Evolutionary conservation across 2,329 filamentous ascomycete species (phyloP), one percentile per base, ranked within the genome.

Genomic region (Hypoxylon rubiginosum): DNA sequence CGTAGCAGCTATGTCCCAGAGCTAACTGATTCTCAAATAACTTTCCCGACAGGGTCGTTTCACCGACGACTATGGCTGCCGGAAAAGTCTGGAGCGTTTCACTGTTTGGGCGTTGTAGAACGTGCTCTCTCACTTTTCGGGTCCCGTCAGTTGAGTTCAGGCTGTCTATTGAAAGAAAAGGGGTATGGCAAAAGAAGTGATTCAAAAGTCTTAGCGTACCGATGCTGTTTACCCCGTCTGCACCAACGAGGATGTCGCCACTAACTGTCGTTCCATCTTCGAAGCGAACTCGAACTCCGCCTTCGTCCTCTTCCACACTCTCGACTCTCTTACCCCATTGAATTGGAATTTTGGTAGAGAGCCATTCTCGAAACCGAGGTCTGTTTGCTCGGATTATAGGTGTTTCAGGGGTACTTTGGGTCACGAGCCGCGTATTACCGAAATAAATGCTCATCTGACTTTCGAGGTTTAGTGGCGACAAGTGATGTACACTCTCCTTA

Each of bases 201-300:
- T 49, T 21, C 2, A 36, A 13, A 46, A 32, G 15, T 15, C 49
- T 32, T 45, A 11, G 64, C 67, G 13, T 66, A 72, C 73, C 72
- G 10, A 64, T 58, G 30, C 75, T 76, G n/a, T 73, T 66, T 3
- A 72, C 51, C 1, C 75, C 74, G 30, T 77, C 75, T 2, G 74
- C 75, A 2, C 75, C 75, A 1, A 77, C 67, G 4, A 75, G 45
- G 11, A 77, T 67, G 26, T 75, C 73, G 6, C 73, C 73, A 0
- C 39, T 64, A 0, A 71, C 73, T 11, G 45, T 67, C 1, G 68
- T 68, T 0, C 75, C 74, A 39, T 76, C 75, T n/a, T 68, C 68
- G 45, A 77, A 76, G 24, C 62, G 59, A 8, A 73, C 56, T 21
- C 54, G 64, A 15, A 77, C 67, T 21, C 45, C 34, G 1, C 63